Conservation (phyloP, 345 rosid genomes). For the Ailanthus altissimus region DNA sequence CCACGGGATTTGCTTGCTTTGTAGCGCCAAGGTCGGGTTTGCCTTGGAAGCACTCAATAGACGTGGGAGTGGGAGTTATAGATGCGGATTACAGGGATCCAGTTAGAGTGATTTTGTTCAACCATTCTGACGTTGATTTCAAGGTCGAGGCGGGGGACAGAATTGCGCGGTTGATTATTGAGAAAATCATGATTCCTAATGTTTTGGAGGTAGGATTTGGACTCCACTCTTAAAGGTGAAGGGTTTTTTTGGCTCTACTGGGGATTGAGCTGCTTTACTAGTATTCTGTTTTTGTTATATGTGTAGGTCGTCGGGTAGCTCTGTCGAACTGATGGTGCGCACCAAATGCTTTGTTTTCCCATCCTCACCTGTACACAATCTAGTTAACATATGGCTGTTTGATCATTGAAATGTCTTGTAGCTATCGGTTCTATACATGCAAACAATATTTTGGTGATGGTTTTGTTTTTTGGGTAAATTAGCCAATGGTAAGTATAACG, state of each 20-base stretch:
- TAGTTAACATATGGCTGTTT: too few species aligned
- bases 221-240: conserved; percentile 65
- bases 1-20: neutral
- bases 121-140: conserved; percentile 62
- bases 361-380: neutral
- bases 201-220: conserved; percentile 73
- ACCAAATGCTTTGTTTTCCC: neutral
- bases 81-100: conserved; percentile 86
- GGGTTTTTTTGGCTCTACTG: conserved; percentile 92
- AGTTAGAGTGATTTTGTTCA: conserved; percentile 71
- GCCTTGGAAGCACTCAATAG: conserved; percentile 77
- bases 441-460: neutral
- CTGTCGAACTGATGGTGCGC: neutral
- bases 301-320: neutral
- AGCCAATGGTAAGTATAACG: neutral
- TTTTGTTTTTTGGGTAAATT: neutral
- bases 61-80: conserved; percentile 80
- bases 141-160: conserved; percentile 67
- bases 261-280: conserved; percentile 34
- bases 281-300: neutral
- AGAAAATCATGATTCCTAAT: conserved; percentile 69
- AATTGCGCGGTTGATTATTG: conserved; percentile 68
- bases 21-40: conserved; percentile 77
- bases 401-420: too few species aligned
- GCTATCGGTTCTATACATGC: neutral